Evolutionary conservation across 176 grass and related monocot genomes (phyloP).

Genomic region (Musa itinerans): DNA sequence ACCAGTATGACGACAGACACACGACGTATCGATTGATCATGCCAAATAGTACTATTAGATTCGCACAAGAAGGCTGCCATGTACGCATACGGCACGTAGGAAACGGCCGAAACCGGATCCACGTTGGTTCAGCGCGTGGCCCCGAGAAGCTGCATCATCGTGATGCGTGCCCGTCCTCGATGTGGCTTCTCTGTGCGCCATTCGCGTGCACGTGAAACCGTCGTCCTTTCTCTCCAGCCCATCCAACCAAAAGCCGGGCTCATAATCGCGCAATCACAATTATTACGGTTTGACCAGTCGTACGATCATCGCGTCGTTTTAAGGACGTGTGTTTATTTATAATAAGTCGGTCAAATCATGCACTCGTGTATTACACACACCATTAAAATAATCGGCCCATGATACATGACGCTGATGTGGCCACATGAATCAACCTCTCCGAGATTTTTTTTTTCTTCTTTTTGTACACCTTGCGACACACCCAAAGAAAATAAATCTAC

Average conservation of each 20-base stretch:
- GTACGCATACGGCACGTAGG: neutral
- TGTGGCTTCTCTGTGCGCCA: neutral
- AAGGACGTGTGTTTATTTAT: neutral
- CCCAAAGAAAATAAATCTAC: too few relatives aligned
- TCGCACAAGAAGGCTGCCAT: neutral
- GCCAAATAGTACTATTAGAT: too few relatives aligned
- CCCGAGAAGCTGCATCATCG: neutral
- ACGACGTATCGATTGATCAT: too few relatives aligned
- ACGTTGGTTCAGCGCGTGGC: neutral
- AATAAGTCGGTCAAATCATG: neutral
- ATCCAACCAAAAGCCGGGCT: neutral
- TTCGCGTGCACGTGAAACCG: neutral
- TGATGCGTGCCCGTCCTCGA: neutral
- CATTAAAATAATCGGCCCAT: neutral
- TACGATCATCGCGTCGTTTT: neutral
- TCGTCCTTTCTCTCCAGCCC: neutral
- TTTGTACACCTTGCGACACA: neutral
- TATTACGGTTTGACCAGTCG: neutral
- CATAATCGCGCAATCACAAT: neutral
- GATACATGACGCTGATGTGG: neutral
- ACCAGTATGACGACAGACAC: too few relatives aligned
- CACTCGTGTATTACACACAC: neutral
- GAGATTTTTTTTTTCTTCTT: neutral
- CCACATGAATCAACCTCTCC: neutral
- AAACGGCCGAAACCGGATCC: neutral